A percentile compares a stretch with the other conserved stretches of the same genome.
These are phyloP conservation scores for Populus deltoides DNA, from an alignment of 345 rosid species.

Conservation along the genomic window DNA sequence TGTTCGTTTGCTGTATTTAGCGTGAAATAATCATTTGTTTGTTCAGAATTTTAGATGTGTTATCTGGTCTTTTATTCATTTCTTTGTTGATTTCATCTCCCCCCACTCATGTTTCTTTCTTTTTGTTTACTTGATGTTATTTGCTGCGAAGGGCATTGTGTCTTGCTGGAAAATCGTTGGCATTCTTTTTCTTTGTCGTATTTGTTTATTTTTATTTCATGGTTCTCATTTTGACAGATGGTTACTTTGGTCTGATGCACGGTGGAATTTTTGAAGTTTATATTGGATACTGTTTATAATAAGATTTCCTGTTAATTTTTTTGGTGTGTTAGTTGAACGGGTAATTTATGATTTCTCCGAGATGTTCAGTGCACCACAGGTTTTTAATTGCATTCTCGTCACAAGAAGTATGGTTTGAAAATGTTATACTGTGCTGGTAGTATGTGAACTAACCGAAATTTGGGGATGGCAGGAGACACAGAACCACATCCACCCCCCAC, in stretches of 20 bases:
- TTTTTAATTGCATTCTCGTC: not conserved
- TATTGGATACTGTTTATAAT: not conserved
- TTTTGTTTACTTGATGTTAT: not conserved
- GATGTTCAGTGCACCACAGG: not conserved
- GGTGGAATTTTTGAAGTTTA: not conserved
- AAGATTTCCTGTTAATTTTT: not conserved
- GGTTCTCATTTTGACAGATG: not conserved
- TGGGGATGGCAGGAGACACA: constrained; percentile 27
- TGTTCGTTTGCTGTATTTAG: not conserved
- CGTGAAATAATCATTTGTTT: not conserved
- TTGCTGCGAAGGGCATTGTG: not conserved
- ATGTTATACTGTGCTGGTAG: not conserved
- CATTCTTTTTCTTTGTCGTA: not conserved
- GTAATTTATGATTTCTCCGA: not conserved
- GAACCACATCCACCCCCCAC: constrained; percentile 30
- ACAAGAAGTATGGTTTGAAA: not conserved
- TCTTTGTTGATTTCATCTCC: not conserved
- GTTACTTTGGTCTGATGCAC: not conserved
- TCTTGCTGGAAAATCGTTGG: not conserved
- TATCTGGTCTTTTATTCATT: not conserved
- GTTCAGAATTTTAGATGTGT: not conserved
- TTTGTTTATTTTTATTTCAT: not conserved
- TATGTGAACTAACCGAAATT: not conserved
- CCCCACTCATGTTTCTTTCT: not conserved
- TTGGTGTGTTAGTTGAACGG: not conserved